A percentile compares a stretch with the other conserved stretches of the same genome.
These are phyloP conservation scores for Zizania latifolia DNA, from an alignment of 176 grass and related monocot genomes.

Conservation along the genomic window DNA sequence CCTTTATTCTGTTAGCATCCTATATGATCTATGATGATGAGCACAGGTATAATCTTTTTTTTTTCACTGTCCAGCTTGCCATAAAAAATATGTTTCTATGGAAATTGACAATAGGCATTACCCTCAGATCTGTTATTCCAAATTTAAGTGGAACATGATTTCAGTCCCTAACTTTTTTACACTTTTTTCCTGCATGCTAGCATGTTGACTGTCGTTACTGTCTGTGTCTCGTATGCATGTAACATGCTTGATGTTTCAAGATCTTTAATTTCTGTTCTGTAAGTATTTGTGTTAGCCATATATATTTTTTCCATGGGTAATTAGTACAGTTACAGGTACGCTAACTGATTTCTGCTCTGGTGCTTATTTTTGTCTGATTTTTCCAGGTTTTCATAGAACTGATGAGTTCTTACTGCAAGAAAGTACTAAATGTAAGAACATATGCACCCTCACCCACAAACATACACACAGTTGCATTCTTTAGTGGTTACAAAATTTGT, in stretches of 20 bases:
- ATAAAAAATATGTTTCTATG: background rate
- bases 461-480: no score
- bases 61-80: background rate
- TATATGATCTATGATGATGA: conserved; percentile 14
- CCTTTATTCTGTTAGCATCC: background rate
- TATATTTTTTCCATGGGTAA: background rate
- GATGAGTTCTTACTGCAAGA: conserved; percentile 80
- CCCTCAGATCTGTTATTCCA: background rate
- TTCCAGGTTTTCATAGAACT: conserved; percentile 64
- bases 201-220: background rate
- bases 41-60: background rate
- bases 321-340: background rate
- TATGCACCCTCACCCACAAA: no score
- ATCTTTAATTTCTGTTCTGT: background rate
- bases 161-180: background rate
- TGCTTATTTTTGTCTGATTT: conserved; percentile 13
- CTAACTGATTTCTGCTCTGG: background rate
- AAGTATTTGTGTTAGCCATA: background rate
- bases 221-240: background rate
- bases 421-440: conserved; percentile 64
- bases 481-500: no score
- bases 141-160: background rate
- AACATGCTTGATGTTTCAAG: background rate
- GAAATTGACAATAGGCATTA: background rate
- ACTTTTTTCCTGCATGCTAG: background rate